Conservation (phyloP, 1,284 basidiomycete genomes). For the Cutaneotrichosporon cyanovorans region DNA sequence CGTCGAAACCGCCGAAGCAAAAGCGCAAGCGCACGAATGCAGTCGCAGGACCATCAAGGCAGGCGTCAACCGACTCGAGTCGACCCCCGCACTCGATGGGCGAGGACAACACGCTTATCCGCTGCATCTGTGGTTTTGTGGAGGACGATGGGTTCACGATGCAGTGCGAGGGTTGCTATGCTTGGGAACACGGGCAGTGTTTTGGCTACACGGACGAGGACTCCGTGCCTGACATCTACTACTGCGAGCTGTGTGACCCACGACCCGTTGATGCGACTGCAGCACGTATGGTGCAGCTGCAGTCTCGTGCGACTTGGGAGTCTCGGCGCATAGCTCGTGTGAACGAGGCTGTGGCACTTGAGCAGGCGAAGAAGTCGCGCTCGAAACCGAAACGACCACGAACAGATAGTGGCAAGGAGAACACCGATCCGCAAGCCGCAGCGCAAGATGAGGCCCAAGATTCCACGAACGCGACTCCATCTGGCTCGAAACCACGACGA, state of each 20-base stretch:
- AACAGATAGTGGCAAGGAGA: slow-evolving; percentile 4
- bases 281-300: slow-evolving; percentile 25
- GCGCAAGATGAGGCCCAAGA: too few species aligned
- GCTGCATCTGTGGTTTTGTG: slow-evolving; percentile 45
- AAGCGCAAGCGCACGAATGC: slow-evolving; percentile 24
- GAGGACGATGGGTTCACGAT: slow-evolving; percentile 88
- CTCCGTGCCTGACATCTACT: slow-evolving; percentile 59
- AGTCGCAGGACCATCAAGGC: slow-evolving; percentile 27
- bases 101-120: slow-evolving; percentile 42
- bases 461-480: too few species aligned
- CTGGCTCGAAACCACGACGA: slow-evolving; percentile 11
- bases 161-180: slow-evolving; percentile 77
- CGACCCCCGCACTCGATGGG: slow-evolving; percentile 39
- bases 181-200: slow-evolving; percentile 87
- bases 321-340: neutral
- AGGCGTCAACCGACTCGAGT: slow-evolving; percentile 17
- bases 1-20: slow-evolving; percentile 20
- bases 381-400: slow-evolving; percentile 15
- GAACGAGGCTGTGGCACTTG: neutral
- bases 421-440: neutral
- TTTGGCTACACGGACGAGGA: slow-evolving; percentile 61
- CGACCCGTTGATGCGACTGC: slow-evolving; percentile 28
- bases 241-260: slow-evolving; percentile 43
- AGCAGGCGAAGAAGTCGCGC: slow-evolving; percentile 10
- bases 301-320: slow-evolving; percentile 5